phyloP scores from a whole-genome alignment of 768 basidiomycete species.

The Sporobolomyces pararoseus region DNA sequence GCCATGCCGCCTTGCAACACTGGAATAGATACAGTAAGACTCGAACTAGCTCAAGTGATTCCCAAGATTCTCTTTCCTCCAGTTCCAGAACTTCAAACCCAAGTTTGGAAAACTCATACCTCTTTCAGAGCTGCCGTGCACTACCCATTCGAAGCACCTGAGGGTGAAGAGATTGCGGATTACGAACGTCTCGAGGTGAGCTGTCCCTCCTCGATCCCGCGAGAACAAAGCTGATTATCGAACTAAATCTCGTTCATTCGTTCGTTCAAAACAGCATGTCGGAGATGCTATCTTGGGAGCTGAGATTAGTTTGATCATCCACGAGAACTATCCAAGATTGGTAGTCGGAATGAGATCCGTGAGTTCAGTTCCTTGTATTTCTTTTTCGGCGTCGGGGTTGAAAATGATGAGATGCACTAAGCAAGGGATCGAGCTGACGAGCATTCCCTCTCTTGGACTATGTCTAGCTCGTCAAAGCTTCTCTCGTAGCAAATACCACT shows the following conservation, averaged over 20 bases:
- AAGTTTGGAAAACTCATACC: background rate
- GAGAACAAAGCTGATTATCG: no score
- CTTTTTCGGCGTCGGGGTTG: background rate
- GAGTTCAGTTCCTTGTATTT: background rate
- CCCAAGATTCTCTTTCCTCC: background rate
- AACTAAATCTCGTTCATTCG: no score
- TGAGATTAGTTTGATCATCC: background rate
- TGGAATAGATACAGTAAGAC: background rate
- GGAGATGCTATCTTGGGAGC: slow-evolving; percentile 26
- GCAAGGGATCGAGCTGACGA: background rate
- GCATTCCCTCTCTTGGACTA: background rate
- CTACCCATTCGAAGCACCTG: slow-evolving; percentile 12
- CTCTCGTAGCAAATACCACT: slow-evolving; percentile 17
- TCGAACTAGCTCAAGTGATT: background rate
- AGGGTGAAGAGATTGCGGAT: background rate
- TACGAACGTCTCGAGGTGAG: slow-evolving; percentile 36
- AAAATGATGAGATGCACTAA: no score
- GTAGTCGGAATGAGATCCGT: slow-evolving; percentile 3
- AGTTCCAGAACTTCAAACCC: background rate
- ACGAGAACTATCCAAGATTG: slow-evolving; percentile 13
- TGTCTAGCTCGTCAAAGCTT: slow-evolving; percentile 16
- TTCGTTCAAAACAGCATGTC: slow-evolving; percentile 11
- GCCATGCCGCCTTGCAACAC: background rate
- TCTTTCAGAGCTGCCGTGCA: background rate
- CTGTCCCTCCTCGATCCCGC: no score